Evolutionary conservation across 768 basidiomycete genomes (phyloP).

Genomic region (Galerina sulciceps): DNA sequence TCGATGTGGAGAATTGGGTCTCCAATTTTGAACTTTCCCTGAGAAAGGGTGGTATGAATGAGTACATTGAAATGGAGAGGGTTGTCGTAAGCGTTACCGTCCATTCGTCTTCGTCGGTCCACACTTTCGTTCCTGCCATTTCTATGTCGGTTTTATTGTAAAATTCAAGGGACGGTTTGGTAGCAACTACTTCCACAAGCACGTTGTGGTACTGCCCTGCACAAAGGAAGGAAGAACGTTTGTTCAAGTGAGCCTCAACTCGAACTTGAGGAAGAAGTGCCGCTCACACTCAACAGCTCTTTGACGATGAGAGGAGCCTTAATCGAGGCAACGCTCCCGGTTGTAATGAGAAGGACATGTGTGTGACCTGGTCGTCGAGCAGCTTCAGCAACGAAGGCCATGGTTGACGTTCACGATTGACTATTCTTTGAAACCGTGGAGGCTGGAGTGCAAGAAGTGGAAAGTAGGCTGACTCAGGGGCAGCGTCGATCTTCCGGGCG

Average conservation of each 20-base stretch:
- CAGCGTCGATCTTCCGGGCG: not conserved
- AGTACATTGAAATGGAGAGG: not conserved
- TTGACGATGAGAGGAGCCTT: constrained; percentile 90
- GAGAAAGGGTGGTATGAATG: not conserved
- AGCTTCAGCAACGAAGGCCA: constrained; percentile 42
- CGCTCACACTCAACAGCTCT: constrained; percentile 62
- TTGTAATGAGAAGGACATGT: constrained; percentile 84
- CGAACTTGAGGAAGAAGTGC: not conserved
- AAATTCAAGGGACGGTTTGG: constrained; percentile 78
- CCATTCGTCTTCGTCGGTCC: constrained; percentile 96
- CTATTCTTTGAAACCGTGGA: no score
- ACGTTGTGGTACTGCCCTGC: constrained; percentile 68
- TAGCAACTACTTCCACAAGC: constrained; percentile 83
- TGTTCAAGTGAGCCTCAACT: no score
- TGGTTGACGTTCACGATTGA: not conserved
- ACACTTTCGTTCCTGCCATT: constrained; percentile 63
- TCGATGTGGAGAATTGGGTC: constrained; percentile 98
- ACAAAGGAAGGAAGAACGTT: not conserved
- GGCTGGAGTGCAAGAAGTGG: not conserved
- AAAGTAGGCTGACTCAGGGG: not conserved
- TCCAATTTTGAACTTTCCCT: constrained; percentile 79
- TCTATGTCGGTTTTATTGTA: constrained; percentile 61
- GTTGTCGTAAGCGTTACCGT: constrained; percentile 46
- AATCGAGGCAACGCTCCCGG: constrained; percentile 95
- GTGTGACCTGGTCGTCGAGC: constrained; percentile 46